Evolutionary conservation across 2,329 filamentous ascomycete genomes (phyloP).

Genomic region (Scytalidium lignicola): DNA sequence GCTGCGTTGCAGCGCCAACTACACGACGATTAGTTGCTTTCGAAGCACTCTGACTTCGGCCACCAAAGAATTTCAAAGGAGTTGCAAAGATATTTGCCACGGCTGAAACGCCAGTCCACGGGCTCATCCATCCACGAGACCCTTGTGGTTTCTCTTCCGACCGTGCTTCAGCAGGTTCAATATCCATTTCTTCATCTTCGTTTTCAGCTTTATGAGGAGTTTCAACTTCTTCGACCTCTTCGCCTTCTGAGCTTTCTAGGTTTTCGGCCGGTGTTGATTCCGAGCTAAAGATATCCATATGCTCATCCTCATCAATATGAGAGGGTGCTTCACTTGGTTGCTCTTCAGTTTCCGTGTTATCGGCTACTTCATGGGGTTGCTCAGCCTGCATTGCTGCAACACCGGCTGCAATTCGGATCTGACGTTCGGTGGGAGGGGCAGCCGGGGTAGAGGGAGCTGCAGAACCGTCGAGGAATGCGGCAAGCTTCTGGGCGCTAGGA

Average conservation of each 20-base stretch:
- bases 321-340: background rate
- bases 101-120: background rate
- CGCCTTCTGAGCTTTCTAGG: background rate
- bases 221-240: background rate
- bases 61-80: background rate
- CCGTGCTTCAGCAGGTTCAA: background rate
- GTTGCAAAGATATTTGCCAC: background rate
- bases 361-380: background rate
- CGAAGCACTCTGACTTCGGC: background rate
- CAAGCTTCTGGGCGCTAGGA: background rate
- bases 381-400: background rate
- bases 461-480: background rate
- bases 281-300: background rate
- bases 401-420: background rate
- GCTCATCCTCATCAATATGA: background rate
- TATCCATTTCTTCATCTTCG: background rate
- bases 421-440: background rate
- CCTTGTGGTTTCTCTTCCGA: background rate
- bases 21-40: background rate
- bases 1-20: background rate
- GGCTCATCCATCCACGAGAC: background rate
- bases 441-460: background rate
- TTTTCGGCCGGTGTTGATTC: background rate
- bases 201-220: background rate
- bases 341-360: background rate